A percentile compares a stretch with the other conserved stretches of the same genome.
Conservation (phyloP, 2,329 filamentous ascomycete species). For the Fusarium chuoi region DNA sequence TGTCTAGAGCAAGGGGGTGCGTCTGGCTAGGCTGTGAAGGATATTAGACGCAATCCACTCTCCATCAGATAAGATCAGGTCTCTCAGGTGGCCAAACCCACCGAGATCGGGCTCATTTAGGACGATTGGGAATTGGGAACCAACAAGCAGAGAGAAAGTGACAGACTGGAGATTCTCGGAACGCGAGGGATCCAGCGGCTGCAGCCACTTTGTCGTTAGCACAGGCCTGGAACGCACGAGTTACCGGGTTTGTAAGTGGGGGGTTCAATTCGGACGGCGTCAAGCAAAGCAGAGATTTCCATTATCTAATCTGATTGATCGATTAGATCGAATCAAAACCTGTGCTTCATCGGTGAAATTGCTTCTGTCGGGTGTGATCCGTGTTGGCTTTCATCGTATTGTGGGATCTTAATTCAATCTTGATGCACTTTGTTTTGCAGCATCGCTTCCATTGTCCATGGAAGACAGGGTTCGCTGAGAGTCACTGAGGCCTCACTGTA, state of each 20-base stretch:
- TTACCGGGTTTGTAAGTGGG: conserved; percentile 13
- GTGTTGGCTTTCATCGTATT: not conserved
- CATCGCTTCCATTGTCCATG: not conserved
- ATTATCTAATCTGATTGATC: conserved; percentile 43
- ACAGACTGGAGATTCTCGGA: conserved; percentile 5
- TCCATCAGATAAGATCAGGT: conserved; percentile 42
- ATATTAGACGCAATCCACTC: conserved; percentile 19
- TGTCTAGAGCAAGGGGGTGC: conserved; percentile 3
- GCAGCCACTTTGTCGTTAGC: conserved; percentile 31
- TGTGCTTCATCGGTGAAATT: not conserved
- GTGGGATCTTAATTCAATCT: conserved; percentile 1
- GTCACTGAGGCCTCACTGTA: conserved; percentile 1
- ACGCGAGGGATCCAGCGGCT: conserved; percentile 20
- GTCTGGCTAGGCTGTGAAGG: conserved; percentile 10
- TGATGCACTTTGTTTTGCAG: not conserved
- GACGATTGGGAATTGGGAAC: not conserved
- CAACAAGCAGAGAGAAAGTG: not conserved
- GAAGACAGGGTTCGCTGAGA: not conserved
- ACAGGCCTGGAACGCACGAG: conserved; percentile 33
- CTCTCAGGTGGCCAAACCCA: conserved; percentile 17
- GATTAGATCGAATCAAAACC: conserved; percentile 30
- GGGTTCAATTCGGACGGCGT: not conserved
- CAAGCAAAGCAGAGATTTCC: conserved; percentile 3
- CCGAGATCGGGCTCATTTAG: conserved; percentile 32
- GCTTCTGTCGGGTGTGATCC: not conserved